These are phyloP conservation scores for Rhodotorula glutinis DNA, from an alignment of 1,284 basidiomycete species.

Conservation along the genomic window DNA sequence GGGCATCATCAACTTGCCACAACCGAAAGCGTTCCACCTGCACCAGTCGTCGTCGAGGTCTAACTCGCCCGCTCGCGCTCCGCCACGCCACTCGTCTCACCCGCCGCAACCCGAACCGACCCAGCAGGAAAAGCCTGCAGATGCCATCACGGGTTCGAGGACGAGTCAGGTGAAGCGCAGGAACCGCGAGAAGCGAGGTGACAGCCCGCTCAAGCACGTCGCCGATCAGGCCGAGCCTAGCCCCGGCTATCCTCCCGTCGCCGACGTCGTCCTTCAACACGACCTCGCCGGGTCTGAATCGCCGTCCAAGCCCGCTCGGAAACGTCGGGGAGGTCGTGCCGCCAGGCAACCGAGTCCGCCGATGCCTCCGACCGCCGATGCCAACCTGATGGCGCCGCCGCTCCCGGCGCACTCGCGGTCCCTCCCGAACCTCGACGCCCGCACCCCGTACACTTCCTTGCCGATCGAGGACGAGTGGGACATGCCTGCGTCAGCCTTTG, in stretches of 20 bases:
- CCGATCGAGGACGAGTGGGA: slow-evolving; percentile 32
- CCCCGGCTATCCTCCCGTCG: no score
- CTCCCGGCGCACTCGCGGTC: slow-evolving; percentile 14
- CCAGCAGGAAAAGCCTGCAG: background rate
- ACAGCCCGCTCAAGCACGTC: background rate
- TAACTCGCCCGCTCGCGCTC: background rate
- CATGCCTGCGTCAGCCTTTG: slow-evolving; percentile 19
- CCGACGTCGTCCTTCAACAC: no score
- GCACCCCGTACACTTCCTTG: slow-evolving; percentile 1
- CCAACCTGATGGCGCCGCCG: slow-evolving; percentile 10
- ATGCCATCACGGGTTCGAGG: slow-evolving; percentile 1
- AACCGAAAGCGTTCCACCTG: slow-evolving; percentile 1
- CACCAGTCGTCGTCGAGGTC: background rate
- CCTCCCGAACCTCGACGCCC: slow-evolving; percentile 3
- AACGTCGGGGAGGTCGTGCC: slow-evolving; percentile 1
- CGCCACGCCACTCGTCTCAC: slow-evolving; percentile 3
- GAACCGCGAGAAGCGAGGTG: slow-evolving; percentile 4
- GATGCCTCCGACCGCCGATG: slow-evolving; percentile 11
- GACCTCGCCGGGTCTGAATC: background rate
- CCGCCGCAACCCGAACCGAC: background rate
- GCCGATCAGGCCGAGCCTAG: background rate
- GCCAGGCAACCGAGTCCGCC: slow-evolving; percentile 24
- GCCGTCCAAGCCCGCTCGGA: slow-evolving; percentile 9
- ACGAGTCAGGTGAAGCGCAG: background rate
- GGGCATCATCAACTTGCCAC: slow-evolving; percentile 24